Evolutionary conservation across 129 eudicot species (phyloP).

Genomic region (Centrapalus pauciflorus): DNA sequence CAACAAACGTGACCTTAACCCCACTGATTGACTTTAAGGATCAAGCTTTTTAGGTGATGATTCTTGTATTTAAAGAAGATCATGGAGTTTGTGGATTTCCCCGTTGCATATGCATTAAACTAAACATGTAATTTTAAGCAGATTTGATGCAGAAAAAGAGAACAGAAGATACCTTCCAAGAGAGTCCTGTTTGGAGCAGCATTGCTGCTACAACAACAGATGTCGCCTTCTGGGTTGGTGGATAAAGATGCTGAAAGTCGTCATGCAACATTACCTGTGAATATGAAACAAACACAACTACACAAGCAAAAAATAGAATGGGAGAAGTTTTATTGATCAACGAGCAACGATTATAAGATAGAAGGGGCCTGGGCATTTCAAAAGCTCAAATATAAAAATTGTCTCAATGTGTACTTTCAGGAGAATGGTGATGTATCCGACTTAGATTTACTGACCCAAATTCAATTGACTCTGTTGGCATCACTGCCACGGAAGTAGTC

Average conservation of each 20-base stretch:
- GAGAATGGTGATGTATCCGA: constrained; percentile 78
- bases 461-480: constrained; percentile 63
- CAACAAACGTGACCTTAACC: no score
- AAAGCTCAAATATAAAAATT: constrained; percentile 14
- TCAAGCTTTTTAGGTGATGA: no score
- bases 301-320: neutral
- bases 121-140: neutral
- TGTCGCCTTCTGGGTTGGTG: neutral
- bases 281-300: neutral
- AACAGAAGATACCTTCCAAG: no score
- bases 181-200: neutral
- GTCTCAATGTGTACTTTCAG: constrained; percentile 94
- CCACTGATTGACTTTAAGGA: no score
- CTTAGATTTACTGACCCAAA: constrained; percentile 57
- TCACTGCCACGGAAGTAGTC: constrained; percentile 43
- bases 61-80: no score
- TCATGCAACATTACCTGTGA: neutral
- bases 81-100: no score
- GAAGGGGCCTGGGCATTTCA: neutral
- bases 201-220: neutral
- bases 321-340: neutral
- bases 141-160: neutral
- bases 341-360: neutral
- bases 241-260: neutral
- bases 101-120: no score